phyloP scores from a whole-genome alignment of 2,329 filamentous ascomycete species.

The Trichoderma sp. region DNA sequence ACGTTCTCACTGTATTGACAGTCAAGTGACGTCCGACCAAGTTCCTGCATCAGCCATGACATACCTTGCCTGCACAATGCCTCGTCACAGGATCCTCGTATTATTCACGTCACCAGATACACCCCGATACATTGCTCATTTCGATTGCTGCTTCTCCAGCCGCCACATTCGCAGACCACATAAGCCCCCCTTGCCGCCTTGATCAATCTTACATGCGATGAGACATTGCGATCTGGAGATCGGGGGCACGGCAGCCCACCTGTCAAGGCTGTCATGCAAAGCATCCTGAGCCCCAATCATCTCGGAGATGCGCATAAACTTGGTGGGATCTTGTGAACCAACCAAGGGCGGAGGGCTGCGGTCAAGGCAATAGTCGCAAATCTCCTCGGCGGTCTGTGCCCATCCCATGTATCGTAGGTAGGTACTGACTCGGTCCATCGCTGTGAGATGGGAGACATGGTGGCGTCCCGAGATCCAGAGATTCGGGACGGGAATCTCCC shows the following conservation, averaged over 20 bases:
- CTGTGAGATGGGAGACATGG: neutral
- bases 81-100: neutral
- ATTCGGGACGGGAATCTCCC: conserved; percentile 16
- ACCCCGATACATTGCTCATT: neutral
- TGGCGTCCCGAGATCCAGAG: conserved; percentile 5
- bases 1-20: no score
- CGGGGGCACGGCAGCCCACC: neutral
- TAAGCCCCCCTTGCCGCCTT: neutral
- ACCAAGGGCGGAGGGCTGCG: neutral
- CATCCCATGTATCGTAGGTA: neutral
- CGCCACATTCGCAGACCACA: neutral
- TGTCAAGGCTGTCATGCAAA: conserved; percentile 16
- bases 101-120: no score
- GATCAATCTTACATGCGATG: conserved; percentile 3
- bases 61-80: neutral
- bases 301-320: neutral
- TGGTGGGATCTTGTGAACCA: neutral
- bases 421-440: neutral
- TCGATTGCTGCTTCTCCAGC: neutral
- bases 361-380: conserved; percentile 15
- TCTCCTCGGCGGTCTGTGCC: neutral
- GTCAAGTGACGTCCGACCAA: neutral
- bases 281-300: neutral
- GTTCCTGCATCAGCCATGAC: neutral
- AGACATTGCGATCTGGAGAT: conserved; percentile 12